These are phyloP conservation scores for Cynara cardunculus DNA, from an alignment of 129 eudicot genomes.

Conservation along the genomic window DNA sequence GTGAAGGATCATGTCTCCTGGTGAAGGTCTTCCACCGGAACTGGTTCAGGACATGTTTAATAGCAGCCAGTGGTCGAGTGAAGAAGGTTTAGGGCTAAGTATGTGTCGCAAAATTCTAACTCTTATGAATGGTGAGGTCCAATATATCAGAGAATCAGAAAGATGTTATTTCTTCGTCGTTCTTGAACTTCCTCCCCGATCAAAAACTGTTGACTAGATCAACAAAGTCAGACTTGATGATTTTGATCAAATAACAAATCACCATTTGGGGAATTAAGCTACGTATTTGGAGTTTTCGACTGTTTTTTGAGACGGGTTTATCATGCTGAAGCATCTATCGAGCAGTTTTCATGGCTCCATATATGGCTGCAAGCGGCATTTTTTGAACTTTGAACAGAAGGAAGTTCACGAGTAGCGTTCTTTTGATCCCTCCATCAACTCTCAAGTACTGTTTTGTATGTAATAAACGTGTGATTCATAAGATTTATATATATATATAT, in stretches of 20 bases:
- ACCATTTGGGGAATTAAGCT: background rate
- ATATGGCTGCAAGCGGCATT: background rate
- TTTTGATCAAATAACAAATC: conserved; percentile 8
- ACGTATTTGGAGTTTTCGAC: background rate
- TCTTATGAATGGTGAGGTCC: conserved; percentile 81
- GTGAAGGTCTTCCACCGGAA: conserved; percentile 84
- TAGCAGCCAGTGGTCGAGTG: conserved; percentile 58
- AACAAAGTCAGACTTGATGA: conserved; percentile 8
- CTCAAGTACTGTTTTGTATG: conserved; percentile 4
- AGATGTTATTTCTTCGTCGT: conserved; percentile 59
- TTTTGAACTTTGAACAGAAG: background rate
- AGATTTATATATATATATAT: background rate
- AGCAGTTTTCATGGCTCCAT: conserved; percentile 5
- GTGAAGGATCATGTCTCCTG: conserved; percentile 70
- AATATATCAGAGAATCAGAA: conserved; percentile 83
- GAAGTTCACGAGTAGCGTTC: conserved; percentile 8
- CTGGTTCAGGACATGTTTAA: conserved; percentile 85
- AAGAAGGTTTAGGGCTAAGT: conserved; percentile 80
- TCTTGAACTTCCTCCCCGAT: conserved; percentile 50
- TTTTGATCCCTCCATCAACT: background rate
- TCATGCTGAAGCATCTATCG: conserved; percentile 6
- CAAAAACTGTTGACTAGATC: conserved; percentile 30
- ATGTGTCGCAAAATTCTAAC: conserved; percentile 69
- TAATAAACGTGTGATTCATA: background rate
- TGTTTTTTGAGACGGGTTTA: background rate